These are phyloP conservation scores for Neoscytalidium dimidiatum DNA, from an alignment of 2,329 filamentous ascomycete species.

Conservation along the genomic window DNA sequence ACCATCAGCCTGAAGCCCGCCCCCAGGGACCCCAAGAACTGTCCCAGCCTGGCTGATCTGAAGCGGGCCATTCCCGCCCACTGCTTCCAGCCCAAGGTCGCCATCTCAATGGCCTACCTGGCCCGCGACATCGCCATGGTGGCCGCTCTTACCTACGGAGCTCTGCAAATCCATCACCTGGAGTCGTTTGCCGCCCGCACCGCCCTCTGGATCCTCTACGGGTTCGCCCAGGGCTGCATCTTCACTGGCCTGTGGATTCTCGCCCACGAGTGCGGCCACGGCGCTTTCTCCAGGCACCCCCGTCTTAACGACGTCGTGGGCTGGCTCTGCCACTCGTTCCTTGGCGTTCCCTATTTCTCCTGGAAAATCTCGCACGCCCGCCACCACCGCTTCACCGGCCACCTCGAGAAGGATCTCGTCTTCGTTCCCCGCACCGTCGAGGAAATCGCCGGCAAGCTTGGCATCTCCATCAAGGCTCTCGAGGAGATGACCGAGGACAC, in stretches of 20 bases:
- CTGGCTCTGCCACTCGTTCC: constrained; percentile 65
- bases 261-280: constrained; percentile 71
- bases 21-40: constrained; percentile 4
- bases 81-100: constrained; percentile 61
- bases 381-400: constrained; percentile 69
- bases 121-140: constrained; percentile 58
- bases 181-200: constrained; percentile 47
- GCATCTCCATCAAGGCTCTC: constrained; percentile 34
- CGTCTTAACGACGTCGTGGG: constrained; percentile 63
- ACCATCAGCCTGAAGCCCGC: constrained; percentile 1
- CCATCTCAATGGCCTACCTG: constrained; percentile 47
- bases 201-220: constrained; percentile 60
- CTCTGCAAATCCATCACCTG: constrained; percentile 56
- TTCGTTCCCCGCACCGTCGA: constrained; percentile 34
- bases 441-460: constrained; percentile 18
- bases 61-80: constrained; percentile 59
- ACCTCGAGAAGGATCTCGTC: constrained; percentile 64
- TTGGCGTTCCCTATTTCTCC: constrained; percentile 70
- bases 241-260: constrained; percentile 72
- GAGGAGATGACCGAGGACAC: constrained; percentile 57
- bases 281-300: constrained; percentile 62
- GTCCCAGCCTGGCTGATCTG: constrained; percentile 23
- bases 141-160: constrained; percentile 51
- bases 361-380: constrained; percentile 72
- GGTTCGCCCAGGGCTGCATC: constrained; percentile 65